Evolutionary conservation across 805 yeast genomes (phyloP), one percentile per base, ranked within the genome.

Genomic region (Barnettozyma salicaria): DNA sequence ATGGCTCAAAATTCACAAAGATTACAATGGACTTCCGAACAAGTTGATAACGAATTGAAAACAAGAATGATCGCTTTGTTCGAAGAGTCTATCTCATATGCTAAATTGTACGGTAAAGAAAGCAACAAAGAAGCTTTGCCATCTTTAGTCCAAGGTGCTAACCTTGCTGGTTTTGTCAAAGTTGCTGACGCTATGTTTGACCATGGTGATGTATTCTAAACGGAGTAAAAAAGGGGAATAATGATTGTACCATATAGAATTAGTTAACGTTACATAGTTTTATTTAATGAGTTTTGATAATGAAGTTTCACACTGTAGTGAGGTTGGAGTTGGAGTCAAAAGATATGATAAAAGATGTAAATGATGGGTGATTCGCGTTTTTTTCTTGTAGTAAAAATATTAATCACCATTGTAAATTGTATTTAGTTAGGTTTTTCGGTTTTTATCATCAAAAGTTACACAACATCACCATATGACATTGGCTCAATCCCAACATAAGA

Each of bases 1-100:
- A 92, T 90, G 98, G 97, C 97, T 49, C 98, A 90, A 74, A 92
- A 90, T 85, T 86, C 97, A 42, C 94, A 83, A 64, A 84, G 97
- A 74, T 77, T 79, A 50, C 66, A 69, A 51, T 92, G 97, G 97
- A 76, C 95, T 47, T 55, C 79, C 43, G 96, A 88, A 73, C 87
- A 86, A 70, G 97, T 90, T 55, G 97, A 90, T 67, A 63, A 65
- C 46, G 88, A 85, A 68, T 78, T 90, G 62, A 87, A 88, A 80
- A 75, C 74, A 61, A 90, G 92, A 65, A 90, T 90, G 97, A 72
- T 79, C 63, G 78, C 74, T 63, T 86, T 96, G 72, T 90, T 90
- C 78, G 72, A 85, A 64, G 84, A 80, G 75, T 90, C 97, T 68
- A 80, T 87, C 70, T 74, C 77, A 52, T 90, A 95, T 48, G 94